These are phyloP conservation scores for Tricladium varicosporioides DNA, from an alignment of 2,329 filamentous ascomycete species.

Conservation along the genomic window DNA sequence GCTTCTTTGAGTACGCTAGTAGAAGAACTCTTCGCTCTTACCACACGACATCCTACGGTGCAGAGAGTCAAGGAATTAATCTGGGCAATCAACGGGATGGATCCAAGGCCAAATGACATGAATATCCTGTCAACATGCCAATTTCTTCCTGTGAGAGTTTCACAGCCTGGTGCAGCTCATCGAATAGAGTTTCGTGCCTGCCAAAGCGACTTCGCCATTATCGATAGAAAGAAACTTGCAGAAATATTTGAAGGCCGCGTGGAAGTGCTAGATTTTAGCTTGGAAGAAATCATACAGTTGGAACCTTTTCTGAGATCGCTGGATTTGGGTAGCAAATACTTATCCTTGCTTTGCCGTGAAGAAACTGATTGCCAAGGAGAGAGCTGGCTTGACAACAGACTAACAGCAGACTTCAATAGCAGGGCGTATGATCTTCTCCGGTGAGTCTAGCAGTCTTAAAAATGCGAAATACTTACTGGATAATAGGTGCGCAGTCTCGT, in stretches of 20 bases:
- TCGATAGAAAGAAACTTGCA: constrained; percentile 13
- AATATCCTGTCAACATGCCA: not conserved
- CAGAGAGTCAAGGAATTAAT: constrained; percentile 12
- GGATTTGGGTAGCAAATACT: constrained; percentile 4
- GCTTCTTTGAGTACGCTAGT: constrained; percentile 17
- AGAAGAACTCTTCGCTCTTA: constrained; percentile 10
- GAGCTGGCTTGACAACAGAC: constrained; percentile 1
- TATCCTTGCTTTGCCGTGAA: constrained; percentile 8
- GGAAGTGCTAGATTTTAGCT: constrained; percentile 12
- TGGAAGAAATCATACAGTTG: constrained; percentile 13
- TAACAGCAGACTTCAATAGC: constrained; percentile 12
- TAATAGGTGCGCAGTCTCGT: constrained; percentile 13
- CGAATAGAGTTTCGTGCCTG: constrained; percentile 1
- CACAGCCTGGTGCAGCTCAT: not conserved
- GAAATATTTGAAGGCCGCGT: constrained; percentile 8
- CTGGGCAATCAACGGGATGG: constrained; percentile 16
- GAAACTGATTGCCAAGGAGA: constrained; percentile 11
- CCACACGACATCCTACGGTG: constrained; percentile 4
- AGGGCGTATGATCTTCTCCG: constrained; percentile 16
- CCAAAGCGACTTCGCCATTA: constrained; percentile 5
- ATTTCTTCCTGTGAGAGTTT: constrained; percentile 10
- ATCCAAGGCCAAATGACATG: constrained; percentile 9
- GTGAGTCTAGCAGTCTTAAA: constrained; percentile 5
- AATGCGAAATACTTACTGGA: not conserved
- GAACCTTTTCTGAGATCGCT: constrained; percentile 13